Percentiles rank a stretch among this genome's conserved stretches.
phyloP scores from a whole-genome alignment of 2,329 filamentous ascomycete genomes.

The Cyclaneusma minus region DNA sequence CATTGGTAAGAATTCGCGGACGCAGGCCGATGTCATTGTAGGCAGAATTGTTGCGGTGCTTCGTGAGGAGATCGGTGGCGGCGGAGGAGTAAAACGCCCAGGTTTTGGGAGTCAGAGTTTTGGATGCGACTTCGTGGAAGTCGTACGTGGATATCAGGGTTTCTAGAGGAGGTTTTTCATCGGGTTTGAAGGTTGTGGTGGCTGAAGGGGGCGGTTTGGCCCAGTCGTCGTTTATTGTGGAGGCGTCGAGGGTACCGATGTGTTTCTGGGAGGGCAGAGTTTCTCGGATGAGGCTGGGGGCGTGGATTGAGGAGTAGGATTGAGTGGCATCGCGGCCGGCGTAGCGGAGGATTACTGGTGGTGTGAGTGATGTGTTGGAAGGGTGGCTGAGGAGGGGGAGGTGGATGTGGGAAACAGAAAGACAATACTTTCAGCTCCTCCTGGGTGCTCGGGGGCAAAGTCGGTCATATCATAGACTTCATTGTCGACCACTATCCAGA shows the following conservation, averaged over 20 bases:
- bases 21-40: slow-evolving; percentile 42
- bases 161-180: slow-evolving; percentile 25
- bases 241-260: slow-evolving; percentile 31
- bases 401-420: not conserved
- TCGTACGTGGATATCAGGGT: slow-evolving; percentile 42
- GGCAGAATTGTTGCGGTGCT: slow-evolving; percentile 36
- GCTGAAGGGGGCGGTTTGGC: slow-evolving; percentile 21
- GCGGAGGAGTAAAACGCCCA: slow-evolving; percentile 57
- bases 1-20: slow-evolving; percentile 40
- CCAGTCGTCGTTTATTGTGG: slow-evolving; percentile 33
- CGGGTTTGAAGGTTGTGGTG: slow-evolving; percentile 6
- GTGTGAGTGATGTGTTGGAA: slow-evolving; percentile 3
- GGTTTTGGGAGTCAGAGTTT: slow-evolving; percentile 42
- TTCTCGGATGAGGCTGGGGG: slow-evolving; percentile 27
- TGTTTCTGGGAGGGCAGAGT: slow-evolving; percentile 26
- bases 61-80: slow-evolving; percentile 52
- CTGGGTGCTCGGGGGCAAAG: slow-evolving; percentile 48
- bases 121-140: slow-evolving; percentile 40
- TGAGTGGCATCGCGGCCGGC: slow-evolving; percentile 37
- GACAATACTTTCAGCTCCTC: slow-evolving; percentile 33
- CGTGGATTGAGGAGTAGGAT: slow-evolving; percentile 35
- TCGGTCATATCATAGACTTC: slow-evolving; percentile 53
- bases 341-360: slow-evolving; percentile 28
- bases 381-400: slow-evolving; percentile 2
- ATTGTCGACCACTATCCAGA: slow-evolving; percentile 55